Conservation (phyloP, 306 rosid species). For the Ormosia semicastrata region DNA sequence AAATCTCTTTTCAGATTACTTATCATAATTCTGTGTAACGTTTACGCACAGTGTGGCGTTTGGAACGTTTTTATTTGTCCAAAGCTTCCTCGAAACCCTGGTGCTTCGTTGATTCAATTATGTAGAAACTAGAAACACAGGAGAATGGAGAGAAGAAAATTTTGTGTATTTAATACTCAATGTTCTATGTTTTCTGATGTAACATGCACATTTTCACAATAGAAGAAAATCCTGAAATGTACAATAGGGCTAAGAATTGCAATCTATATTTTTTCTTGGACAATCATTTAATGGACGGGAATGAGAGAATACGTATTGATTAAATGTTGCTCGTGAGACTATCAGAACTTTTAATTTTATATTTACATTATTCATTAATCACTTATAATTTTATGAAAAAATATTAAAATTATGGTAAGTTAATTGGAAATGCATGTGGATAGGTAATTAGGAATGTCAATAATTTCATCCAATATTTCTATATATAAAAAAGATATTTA, state of each 20-base stretch:
- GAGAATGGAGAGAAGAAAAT: not conserved
- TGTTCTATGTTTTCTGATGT: not conserved
- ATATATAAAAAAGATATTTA: no score
- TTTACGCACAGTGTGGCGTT: not conserved
- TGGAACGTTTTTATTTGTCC: no score
- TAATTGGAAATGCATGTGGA: no score
- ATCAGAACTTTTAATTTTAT: no score
- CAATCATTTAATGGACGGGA: no score
- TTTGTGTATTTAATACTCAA: not conserved
- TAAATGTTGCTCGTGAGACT: no score
- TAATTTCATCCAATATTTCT: no score
- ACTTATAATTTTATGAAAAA: no score
- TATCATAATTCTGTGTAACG: not conserved
- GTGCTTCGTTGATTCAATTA: not conserved
- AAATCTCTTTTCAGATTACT: not conserved
- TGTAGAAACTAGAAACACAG: not conserved
- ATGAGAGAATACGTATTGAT: not conserved
- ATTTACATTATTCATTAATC: no score
- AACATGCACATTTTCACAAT: not conserved
- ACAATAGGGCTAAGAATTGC: not conserved
- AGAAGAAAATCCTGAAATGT: not conserved
- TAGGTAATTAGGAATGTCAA: no score
- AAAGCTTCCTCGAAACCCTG: not conserved
- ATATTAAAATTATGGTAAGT: no score
- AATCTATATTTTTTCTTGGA: no score